phyloP scores from a whole-genome alignment of 768 basidiomycete species.

The Leucocoprinus leucothites region DNA sequence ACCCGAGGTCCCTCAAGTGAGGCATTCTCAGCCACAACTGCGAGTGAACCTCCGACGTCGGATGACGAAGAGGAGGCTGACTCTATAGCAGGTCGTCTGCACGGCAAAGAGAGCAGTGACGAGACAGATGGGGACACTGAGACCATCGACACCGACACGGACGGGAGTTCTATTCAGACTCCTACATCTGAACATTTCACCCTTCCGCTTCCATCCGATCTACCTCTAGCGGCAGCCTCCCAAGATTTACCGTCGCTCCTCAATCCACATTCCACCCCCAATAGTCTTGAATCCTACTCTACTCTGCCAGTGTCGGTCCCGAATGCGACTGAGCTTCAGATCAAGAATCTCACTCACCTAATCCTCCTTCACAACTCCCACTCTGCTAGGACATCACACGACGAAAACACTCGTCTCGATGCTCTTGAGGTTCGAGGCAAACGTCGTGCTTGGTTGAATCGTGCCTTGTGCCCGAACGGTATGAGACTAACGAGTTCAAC shows the following conservation, averaged over 20 bases:
- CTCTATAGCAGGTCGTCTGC: background rate
- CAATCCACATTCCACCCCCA: slow-evolving; percentile 1
- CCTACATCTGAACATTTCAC: slow-evolving; percentile 33
- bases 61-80: slow-evolving; percentile 39
- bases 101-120: background rate
- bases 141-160: slow-evolving; percentile 34
- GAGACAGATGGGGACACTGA: slow-evolving; percentile 16
- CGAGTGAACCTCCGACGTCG: slow-evolving; percentile 30
- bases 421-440: slow-evolving; percentile 56
- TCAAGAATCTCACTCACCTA: slow-evolving; percentile 35
- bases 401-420: slow-evolving; percentile 35
- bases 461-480: slow-evolving; percentile 29
- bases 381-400: slow-evolving; percentile 34
- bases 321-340: slow-evolving; percentile 26
- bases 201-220: slow-evolving; percentile 11
- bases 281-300: slow-evolving; percentile 12
- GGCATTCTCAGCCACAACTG: slow-evolving; percentile 27
- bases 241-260: slow-evolving; percentile 2
- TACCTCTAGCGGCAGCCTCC: slow-evolving; percentile 1
- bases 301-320: slow-evolving; percentile 29
- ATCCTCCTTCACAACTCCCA: slow-evolving; percentile 40
- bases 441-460: slow-evolving; percentile 66
- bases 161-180: slow-evolving; percentile 48
- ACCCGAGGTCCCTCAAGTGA: slow-evolving; percentile 14
- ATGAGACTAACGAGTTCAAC: background rate